Conservation (phyloP, 176 grass and related monocot species). For the Aegilops umbellulata region DNA sequence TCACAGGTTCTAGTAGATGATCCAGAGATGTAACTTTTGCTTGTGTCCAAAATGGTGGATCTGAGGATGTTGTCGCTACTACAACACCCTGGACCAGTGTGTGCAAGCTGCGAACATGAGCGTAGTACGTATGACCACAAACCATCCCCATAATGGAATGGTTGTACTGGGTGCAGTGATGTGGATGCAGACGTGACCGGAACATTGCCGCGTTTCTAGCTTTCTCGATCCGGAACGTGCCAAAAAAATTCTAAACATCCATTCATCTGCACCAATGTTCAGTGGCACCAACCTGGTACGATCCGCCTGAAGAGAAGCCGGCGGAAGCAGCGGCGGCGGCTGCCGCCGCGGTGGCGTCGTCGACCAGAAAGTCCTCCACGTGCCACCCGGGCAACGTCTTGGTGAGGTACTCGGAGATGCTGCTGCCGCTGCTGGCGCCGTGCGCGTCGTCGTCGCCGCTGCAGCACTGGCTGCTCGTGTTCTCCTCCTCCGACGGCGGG, state of each 20-base stretch:
- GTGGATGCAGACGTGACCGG: conserved; percentile 25
- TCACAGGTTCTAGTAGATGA: neutral
- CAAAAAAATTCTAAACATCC: neutral
- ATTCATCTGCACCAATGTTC: neutral
- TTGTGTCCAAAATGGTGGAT: neutral
- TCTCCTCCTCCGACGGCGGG: conserved; percentile 30
- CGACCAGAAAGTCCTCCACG: conserved; percentile 75
- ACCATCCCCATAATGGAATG: conserved; percentile 32
- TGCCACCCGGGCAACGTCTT: conserved; percentile 94
- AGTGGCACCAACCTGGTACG: conserved; percentile 51
- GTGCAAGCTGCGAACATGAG: neutral
- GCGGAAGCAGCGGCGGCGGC: neutral
- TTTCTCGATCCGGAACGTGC: conserved; percentile 2
- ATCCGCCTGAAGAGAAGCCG: conserved; percentile 24
- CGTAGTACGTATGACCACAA: conserved; percentile 5
- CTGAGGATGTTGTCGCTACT: neutral
- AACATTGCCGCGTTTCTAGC: neutral
- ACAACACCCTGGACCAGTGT: conserved; percentile 30
- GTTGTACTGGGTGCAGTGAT: conserved; percentile 33
- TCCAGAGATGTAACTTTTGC: neutral
- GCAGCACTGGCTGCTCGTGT: conserved; percentile 38
- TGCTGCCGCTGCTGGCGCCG: conserved; percentile 56
- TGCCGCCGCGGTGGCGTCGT: conserved; percentile 27
- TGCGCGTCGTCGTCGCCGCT: conserved; percentile 16
- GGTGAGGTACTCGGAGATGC: conserved; percentile 94